These are phyloP conservation scores for Pseudisothecium myosuroides DNA, from an alignment of 225 moss, liverwort and hornwort species.

Conservation along the genomic window DNA sequence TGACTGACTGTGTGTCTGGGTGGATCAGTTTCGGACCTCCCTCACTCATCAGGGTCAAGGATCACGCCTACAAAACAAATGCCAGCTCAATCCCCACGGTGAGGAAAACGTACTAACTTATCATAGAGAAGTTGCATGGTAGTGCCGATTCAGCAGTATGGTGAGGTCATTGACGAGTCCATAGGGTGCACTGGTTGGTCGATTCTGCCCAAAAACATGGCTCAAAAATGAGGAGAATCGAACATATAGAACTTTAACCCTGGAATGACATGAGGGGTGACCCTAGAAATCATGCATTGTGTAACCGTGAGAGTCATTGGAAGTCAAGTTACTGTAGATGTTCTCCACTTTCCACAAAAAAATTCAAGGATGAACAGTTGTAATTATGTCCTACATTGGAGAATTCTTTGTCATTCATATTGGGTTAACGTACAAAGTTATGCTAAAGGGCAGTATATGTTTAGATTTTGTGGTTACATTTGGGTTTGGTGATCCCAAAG, in stretches of 20 bases:
- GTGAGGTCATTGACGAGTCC: too few relatives aligned
- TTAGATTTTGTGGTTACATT: background rate
- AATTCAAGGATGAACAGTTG: too few relatives aligned
- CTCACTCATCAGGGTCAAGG: background rate
- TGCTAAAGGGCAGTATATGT: rapidly evolving
- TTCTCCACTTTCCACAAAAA: too few relatives aligned
- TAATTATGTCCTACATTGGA: too few relatives aligned
- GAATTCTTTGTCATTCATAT: too few relatives aligned
- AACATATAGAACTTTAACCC: background rate
- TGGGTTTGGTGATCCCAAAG: rapidly evolving
- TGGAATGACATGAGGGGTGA: too few relatives aligned
- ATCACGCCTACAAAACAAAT: background rate
- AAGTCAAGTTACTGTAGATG: too few relatives aligned
- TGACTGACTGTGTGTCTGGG: background rate
- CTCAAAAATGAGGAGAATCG: rapidly evolving
- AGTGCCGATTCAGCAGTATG: too few relatives aligned
- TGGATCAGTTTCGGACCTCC: background rate
- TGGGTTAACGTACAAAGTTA: too few relatives aligned
- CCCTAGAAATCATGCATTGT: too few relatives aligned
- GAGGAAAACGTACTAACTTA: background rate
- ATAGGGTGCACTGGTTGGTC: too few relatives aligned
- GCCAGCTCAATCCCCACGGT: background rate
- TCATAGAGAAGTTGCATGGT: background rate
- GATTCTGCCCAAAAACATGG: background rate
- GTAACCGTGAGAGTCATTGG: too few relatives aligned